Evolutionary conservation across 2,329 filamentous ascomycete species (phyloP).

Genomic region (Eurotiales sp.): DNA sequence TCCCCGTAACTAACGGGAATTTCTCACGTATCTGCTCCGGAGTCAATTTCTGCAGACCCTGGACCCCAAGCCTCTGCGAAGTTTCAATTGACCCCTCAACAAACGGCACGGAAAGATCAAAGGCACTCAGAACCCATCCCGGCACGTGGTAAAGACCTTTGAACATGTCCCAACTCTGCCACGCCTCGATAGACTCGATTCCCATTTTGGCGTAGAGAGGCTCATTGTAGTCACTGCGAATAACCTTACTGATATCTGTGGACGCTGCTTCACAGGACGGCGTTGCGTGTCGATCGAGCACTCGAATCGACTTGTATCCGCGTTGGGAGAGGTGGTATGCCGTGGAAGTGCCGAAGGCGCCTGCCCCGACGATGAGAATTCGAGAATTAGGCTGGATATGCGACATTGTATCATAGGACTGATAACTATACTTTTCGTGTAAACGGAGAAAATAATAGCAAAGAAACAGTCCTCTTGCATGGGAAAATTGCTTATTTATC

Average conservation of each 20-base stretch:
- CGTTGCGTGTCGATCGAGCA: constrained; percentile 55
- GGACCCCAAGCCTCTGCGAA: background rate
- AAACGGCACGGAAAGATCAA: constrained; percentile 11
- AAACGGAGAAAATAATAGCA: too few relatives aligned
- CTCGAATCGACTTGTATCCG: constrained; percentile 48
- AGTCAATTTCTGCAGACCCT: constrained; percentile 7
- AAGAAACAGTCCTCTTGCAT: too few relatives aligned
- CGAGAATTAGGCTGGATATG: constrained; percentile 14
- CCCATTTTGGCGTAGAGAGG: constrained; percentile 61
- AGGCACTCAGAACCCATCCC: constrained; percentile 52
- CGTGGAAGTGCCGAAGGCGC: constrained; percentile 63
- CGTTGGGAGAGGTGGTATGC: constrained; percentile 59
- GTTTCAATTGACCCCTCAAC: constrained; percentile 10
- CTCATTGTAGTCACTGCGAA: constrained; percentile 66
- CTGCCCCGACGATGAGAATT: constrained; percentile 59
- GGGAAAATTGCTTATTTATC: background rate
- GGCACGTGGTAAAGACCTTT: constrained; percentile 55
- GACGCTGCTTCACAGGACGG: constrained; percentile 58
- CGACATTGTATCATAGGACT: background rate
- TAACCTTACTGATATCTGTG: constrained; percentile 70
- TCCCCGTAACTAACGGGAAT: constrained; percentile 30
- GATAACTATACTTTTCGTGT: too few relatives aligned
- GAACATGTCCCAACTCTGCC: constrained; percentile 47
- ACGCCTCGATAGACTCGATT: constrained; percentile 62
- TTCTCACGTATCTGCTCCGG: constrained; percentile 49